Conservation (phyloP, 2,329 filamentous ascomycete species). For the Colletotrichum sojae region DNA sequence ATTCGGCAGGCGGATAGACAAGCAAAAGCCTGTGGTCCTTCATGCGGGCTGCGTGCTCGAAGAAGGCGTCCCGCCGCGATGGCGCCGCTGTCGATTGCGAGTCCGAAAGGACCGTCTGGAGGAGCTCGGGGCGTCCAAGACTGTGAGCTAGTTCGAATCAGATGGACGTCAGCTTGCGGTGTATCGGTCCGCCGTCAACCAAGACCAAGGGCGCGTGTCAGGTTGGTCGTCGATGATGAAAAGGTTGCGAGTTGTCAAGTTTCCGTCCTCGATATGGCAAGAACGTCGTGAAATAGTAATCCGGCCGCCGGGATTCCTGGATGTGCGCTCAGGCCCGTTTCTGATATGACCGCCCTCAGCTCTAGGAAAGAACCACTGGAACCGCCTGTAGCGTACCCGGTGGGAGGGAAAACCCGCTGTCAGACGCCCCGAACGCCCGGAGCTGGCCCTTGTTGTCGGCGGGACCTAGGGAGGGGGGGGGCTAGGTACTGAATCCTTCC, state of each 20-base stretch:
- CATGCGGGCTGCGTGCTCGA: not conserved
- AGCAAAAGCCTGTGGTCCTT: not conserved
- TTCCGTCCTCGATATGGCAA: not conserved
- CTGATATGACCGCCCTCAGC: not conserved
- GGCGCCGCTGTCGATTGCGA: conserved; percentile 3
- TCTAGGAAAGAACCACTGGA: not conserved
- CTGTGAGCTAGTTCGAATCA: not conserved
- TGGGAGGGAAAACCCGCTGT: conserved; percentile 10
- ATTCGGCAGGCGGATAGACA: not conserved
- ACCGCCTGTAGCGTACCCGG: not conserved
- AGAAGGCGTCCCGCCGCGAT: conserved; percentile 12
- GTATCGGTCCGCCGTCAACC: conserved; percentile 5
- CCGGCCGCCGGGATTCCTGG: not conserved
- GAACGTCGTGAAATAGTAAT: not conserved
- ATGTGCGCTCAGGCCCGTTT: conserved; percentile 1
- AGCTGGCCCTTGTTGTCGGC: not conserved
- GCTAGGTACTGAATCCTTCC: not conserved
- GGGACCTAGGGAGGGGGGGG: too few species aligned
- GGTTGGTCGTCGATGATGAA: not conserved
- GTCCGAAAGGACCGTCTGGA: not conserved
- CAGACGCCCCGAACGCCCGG: not conserved
- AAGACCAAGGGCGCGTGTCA: not conserved
- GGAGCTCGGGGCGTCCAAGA: not conserved
- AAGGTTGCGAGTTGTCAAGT: not conserved
- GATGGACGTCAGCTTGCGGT: not conserved